Percentiles rank a stretch among this genome's conserved stretches.
These are phyloP conservation scores for Trichosporon sp. DNA, from an alignment of 1,284 basidiomycete genomes.

Conservation along the genomic window DNA sequence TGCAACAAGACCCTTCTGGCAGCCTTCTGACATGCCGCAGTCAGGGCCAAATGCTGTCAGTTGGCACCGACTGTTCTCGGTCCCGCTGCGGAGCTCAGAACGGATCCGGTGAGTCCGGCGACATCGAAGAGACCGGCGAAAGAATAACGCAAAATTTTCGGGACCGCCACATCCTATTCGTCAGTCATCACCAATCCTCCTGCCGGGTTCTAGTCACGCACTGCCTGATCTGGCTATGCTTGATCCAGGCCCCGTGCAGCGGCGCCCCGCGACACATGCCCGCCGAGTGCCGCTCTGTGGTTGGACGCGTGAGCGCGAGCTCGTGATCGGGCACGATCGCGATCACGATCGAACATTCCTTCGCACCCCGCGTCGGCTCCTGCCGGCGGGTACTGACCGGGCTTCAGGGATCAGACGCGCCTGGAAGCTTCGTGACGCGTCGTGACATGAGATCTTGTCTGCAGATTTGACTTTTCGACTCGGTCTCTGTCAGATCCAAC, in stretches of 20 bases:
- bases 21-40: too few species aligned
- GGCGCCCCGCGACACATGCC: slow-evolving; percentile 18
- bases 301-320: not conserved
- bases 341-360: slow-evolving; percentile 19
- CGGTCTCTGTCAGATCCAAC: not conserved
- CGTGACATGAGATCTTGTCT: not conserved
- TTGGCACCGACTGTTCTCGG: too few species aligned
- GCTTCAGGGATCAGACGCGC: not conserved
- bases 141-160: not conserved
- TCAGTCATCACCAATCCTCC: not conserved
- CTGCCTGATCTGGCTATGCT: not conserved
- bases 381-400: not conserved
- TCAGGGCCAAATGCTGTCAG: too few species aligned
- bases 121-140: not conserved
- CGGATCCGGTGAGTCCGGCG: not conserved
- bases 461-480: slow-evolving; percentile 6
- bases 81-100: not conserved
- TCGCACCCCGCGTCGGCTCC: not conserved
- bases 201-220: not conserved
- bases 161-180: not conserved
- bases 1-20: too few species aligned
- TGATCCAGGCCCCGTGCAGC: not conserved
- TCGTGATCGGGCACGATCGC: slow-evolving; percentile 8
- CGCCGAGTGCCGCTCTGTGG: not conserved
- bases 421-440: slow-evolving; percentile 15